A percentile compares a stretch with the other conserved stretches of the same genome.
phyloP scores from a whole-genome alignment of 805 yeast genomes.

The Kluyveromyces dobzhanskii region DNA sequence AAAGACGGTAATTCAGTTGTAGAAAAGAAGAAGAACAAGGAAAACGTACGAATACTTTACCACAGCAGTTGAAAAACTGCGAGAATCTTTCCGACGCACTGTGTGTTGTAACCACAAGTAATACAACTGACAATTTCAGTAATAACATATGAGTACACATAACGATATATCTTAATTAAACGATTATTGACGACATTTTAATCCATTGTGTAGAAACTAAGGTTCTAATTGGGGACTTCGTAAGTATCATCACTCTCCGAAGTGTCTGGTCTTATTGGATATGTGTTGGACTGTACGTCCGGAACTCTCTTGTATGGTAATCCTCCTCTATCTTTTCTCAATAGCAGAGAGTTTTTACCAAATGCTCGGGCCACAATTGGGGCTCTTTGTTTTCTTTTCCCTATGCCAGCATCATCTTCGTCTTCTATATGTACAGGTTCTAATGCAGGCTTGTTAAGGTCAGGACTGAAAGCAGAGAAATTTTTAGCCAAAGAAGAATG shows the following conservation, averaged over 20 bases:
- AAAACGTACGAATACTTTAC: not conserved
- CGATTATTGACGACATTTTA: too few relatives aligned
- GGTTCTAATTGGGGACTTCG: not conserved
- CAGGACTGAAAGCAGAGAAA: conserved; percentile 21
- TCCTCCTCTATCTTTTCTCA: conserved; percentile 30
- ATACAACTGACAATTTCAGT: too few relatives aligned
- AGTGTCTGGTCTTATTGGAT: conserved; percentile 19
- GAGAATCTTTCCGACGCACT: too few relatives aligned
- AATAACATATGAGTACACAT: too few relatives aligned
- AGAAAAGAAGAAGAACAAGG: too few relatives aligned
- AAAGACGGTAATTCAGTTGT: too few relatives aligned
- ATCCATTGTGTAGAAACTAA: too few relatives aligned
- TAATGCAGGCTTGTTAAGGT: conserved; percentile 20
- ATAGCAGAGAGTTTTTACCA: conserved; percentile 25
- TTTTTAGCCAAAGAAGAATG: conserved; percentile 19
- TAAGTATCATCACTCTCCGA: not conserved
- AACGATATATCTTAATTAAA: too few relatives aligned
- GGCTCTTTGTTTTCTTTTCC: conserved; percentile 7
- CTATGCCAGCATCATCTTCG: conserved; percentile 9
- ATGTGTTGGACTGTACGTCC: conserved; percentile 21
- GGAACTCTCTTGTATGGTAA: conserved; percentile 29
- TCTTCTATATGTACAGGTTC: conserved; percentile 21
- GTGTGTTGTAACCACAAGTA: too few relatives aligned
- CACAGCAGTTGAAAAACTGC: not conserved
- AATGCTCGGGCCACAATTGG: conserved; percentile 28